Evolutionary conservation across 805 yeast genomes (phyloP).

Genomic region (Wickerhamomyces chaumierensis): DNA sequence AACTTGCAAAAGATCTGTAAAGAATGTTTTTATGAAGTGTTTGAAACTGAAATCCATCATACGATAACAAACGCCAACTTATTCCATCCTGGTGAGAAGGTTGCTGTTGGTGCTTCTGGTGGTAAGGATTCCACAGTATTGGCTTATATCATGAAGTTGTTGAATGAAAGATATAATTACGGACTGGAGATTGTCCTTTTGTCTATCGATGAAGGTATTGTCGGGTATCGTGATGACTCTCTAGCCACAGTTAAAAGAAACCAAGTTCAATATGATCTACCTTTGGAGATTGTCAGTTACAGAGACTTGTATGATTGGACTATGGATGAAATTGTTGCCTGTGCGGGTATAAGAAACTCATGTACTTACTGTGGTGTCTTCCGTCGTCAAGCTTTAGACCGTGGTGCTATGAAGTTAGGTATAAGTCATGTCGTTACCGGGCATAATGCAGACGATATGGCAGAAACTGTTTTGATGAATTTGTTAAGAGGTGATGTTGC

Average conservation of each 20-base stretch:
- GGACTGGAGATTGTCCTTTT: constrained; percentile 77
- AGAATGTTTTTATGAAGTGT: constrained; percentile 77
- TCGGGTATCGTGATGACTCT: constrained; percentile 95
- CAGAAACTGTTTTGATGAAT: constrained; percentile 95
- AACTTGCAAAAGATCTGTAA: constrained; percentile 85
- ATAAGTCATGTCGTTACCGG: constrained; percentile 94
- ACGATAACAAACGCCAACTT: constrained; percentile 65
- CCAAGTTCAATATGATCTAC: constrained; percentile 73
- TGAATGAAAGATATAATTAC: constrained; percentile 81
- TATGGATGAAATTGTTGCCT: constrained; percentile 94
- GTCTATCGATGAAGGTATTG: constrained; percentile 93
- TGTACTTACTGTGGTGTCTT: constrained; percentile 98
- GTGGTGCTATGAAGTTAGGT: constrained; percentile 84
- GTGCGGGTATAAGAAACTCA: constrained; percentile 87
- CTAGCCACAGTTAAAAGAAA: constrained; percentile 94
- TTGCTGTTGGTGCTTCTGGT: constrained; percentile 98
- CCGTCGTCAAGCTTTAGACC: constrained; percentile 89
- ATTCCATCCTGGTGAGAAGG: constrained; percentile 71
- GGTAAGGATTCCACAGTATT: constrained; percentile 97
- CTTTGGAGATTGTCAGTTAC: constrained; percentile 73
- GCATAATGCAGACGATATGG: constrained; percentile 98
- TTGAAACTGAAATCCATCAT: constrained; percentile 91
- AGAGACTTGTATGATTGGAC: constrained; percentile 92
- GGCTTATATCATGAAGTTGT: constrained; percentile 75
- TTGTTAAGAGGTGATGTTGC: constrained; percentile 92